These are phyloP conservation scores for Cyclotella sp. DNA, from an alignment of 108 stramenopile species.

Conservation along the genomic window DNA sequence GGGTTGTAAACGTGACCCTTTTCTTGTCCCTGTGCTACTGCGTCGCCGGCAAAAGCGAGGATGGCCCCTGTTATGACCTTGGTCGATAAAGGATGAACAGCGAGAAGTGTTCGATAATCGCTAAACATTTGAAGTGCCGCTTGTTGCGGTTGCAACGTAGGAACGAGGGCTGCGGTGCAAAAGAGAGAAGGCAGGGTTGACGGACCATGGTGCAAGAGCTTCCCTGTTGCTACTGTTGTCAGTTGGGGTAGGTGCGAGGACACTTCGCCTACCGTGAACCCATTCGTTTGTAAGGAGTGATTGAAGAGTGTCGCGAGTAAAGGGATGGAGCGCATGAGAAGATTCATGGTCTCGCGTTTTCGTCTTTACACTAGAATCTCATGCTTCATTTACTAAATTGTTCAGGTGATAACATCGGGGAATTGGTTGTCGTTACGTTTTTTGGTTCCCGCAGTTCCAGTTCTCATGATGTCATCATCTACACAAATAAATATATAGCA, in stretches of 20 bases:
- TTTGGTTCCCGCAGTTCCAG: no score
- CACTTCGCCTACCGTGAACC: not conserved
- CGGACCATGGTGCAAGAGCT: not conserved
- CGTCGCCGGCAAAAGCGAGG: conserved; percentile 64
- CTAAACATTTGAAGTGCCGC: conserved; percentile 1
- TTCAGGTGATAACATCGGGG: no score
- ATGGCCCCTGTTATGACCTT: conserved; percentile 76
- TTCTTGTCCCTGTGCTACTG: conserved; percentile 62
- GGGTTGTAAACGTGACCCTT: conserved; percentile 56
- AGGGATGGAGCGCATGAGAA: no score
- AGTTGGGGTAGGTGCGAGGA: not conserved
- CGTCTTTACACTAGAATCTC: no score
- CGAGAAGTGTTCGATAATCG: not conserved
- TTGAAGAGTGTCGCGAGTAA: no score
- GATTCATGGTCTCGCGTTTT: no score
- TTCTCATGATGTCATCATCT: no score
- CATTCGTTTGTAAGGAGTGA: no score
- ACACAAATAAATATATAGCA: no score
- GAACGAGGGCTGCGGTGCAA: not conserved
- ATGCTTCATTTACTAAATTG: no score
- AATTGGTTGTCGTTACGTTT: no score
- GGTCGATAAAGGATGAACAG: conserved; percentile 61
- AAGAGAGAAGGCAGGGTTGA: not conserved
- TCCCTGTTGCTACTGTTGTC: not conserved
- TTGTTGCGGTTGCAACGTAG: not conserved